A percentile compares a stretch with the other conserved stretches of the same genome.
These are phyloP conservation scores for Salix brachista DNA, from an alignment of 345 rosid genomes.

Conservation along the genomic window DNA sequence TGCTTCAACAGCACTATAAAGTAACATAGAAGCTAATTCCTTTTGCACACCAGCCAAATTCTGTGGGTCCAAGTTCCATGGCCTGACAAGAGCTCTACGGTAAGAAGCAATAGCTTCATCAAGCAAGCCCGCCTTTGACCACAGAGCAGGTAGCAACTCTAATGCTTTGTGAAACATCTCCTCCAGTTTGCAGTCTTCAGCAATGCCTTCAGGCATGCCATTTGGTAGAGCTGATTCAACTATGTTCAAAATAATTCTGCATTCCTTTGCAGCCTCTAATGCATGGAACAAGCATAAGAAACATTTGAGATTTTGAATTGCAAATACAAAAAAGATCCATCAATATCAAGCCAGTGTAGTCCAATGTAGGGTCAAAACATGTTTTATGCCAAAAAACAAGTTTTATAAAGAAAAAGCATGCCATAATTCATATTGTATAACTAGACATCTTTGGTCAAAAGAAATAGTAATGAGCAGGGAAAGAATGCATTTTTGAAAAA, in stretches of 20 bases:
- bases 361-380: background rate
- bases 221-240: conserved; percentile 72
- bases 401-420: background rate
- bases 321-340: background rate
- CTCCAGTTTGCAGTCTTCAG: conserved; percentile 69
- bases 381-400: background rate
- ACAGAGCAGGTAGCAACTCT: conserved; percentile 70
- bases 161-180: conserved; percentile 78
- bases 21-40: conserved; percentile 66
- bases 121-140: conserved; percentile 65
- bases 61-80: conserved; percentile 81
- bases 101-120: conserved; percentile 68
- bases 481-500: background rate
- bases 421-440: background rate
- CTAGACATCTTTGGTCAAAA: background rate
- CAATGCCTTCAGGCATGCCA: conserved; percentile 57
- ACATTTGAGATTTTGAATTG: background rate
- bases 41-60: conserved; percentile 73
- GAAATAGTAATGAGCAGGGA: background rate
- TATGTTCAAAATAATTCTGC: conserved; percentile 61
- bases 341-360: background rate
- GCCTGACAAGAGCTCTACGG: conserved; percentile 67
- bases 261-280: conserved; percentile 92
- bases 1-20: conserved; percentile 73
- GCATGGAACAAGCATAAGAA: conserved; percentile 28